These are phyloP conservation scores for Gnomoniopsis sp. DNA, from an alignment of 2,329 filamentous ascomycete species.

Conservation along the genomic window DNA sequence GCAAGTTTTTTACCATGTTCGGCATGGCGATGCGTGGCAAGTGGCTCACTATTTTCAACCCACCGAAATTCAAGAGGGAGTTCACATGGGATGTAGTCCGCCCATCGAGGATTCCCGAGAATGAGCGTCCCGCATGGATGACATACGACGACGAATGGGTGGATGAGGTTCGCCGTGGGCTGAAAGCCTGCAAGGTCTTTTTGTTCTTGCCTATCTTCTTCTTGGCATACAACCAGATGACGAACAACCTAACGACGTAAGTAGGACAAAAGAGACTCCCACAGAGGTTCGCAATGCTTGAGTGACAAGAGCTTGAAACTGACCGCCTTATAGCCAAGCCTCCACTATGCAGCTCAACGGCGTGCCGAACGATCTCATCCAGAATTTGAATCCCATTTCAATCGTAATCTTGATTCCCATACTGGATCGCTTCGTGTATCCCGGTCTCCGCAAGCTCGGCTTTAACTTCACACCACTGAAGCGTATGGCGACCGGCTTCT, in stretches of 20 bases:
- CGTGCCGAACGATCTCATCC: conserved; percentile 73
- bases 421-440: conserved; percentile 67
- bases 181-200: conserved; percentile 69
- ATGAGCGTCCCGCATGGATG: conserved; percentile 67
- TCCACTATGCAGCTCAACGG: conserved; percentile 64
- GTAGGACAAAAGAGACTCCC: conserved; percentile 22
- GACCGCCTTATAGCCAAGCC: conserved; percentile 46
- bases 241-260: conserved; percentile 51
- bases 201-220: conserved; percentile 65
- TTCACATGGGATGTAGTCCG: conserved; percentile 67
- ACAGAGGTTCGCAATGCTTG: neutral
- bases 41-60: conserved; percentile 13
- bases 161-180: conserved; percentile 69
- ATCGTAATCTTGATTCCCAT: conserved; percentile 74
- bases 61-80: conserved; percentile 40
- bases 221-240: conserved; percentile 58
- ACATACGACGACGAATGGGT: conserved; percentile 82
- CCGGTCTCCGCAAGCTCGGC: conserved; percentile 57
- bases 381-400: conserved; percentile 72
- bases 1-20: conserved; percentile 60
- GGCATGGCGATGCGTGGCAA: conserved; percentile 44
- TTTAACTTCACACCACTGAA: conserved; percentile 73
- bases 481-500: conserved; percentile 69
- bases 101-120: conserved; percentile 57
- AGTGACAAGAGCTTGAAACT: neutral